Conservation (phyloP, 1,284 basidiomycete species). For the Hypsizygus ulmarius region DNA sequence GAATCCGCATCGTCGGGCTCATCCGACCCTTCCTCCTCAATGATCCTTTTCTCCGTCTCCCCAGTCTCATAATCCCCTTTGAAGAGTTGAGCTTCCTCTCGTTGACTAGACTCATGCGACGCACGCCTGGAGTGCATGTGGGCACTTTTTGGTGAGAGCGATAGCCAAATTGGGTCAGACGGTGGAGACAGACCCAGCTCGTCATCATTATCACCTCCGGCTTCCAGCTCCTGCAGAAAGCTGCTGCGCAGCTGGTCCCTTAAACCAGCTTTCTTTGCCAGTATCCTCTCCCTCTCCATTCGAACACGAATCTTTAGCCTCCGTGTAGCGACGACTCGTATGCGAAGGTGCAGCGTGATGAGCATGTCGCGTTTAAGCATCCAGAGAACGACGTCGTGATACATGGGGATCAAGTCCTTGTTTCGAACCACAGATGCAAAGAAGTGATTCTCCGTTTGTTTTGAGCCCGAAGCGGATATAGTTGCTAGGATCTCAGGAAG, state of each 20-base stretch:
- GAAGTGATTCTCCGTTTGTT: constrained; percentile 63
- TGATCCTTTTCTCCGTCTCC: constrained; percentile 34
- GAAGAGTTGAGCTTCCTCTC: constrained; percentile 31
- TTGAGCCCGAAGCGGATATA: constrained; percentile 66
- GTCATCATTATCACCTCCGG: constrained; percentile 21
- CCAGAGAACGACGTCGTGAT: constrained; percentile 88
- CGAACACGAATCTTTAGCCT: constrained; percentile 71
- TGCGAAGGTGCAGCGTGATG: constrained; percentile 81
- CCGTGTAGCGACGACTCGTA: constrained; percentile 79
- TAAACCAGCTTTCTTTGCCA: constrained; percentile 32
- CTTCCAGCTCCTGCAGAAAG: constrained; percentile 15
- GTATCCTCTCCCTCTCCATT: constrained; percentile 41
- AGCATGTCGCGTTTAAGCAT: constrained; percentile 86
- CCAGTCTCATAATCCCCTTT: constrained; percentile 34
- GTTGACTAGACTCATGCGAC: constrained; percentile 42
- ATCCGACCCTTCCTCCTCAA: constrained; percentile 27
- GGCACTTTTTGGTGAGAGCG: constrained; percentile 51
- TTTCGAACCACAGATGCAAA: constrained; percentile 73
- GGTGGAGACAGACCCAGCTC: constrained; percentile 23
- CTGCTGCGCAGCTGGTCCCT: constrained; percentile 14
- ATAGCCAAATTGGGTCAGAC: constrained; percentile 37
- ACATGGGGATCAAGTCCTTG: constrained; percentile 67
- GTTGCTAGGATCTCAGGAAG: constrained; percentile 73
- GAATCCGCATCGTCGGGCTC: constrained; percentile 37
- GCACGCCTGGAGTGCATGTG: constrained; percentile 42